These are phyloP conservation scores for Clavispora vitiphila DNA, from an alignment of 805 yeast species.

Conservation along the genomic window DNA sequence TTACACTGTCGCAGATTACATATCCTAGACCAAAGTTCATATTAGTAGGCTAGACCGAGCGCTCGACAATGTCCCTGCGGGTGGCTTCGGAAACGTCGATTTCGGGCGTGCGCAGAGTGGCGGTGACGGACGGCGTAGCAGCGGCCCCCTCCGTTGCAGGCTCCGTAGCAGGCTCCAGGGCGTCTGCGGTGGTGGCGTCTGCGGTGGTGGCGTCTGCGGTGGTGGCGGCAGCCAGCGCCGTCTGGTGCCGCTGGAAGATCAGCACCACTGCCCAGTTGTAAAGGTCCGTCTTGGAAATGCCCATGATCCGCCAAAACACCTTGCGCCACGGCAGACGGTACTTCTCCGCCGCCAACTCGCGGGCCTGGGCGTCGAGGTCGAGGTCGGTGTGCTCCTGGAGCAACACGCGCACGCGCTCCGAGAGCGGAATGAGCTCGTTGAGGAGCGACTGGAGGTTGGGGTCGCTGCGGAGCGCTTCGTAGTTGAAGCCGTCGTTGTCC, in stretches of 20 bases:
- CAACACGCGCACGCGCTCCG: conserved; percentile 40
- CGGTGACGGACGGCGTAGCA: not conserved
- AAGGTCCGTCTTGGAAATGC: conserved; percentile 44
- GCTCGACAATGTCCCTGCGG: not conserved
- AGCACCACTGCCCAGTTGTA: conserved; percentile 45
- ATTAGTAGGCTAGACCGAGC: not conserved
- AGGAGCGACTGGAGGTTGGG: conserved; percentile 32
- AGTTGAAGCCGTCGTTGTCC: conserved; percentile 15
- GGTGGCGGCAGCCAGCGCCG: not conserved
- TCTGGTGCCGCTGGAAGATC: conserved; percentile 10
- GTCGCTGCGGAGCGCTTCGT: conserved; percentile 32
- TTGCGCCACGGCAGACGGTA: conserved; percentile 26
- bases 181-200: not conserved
- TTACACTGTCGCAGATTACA: too few species aligned
- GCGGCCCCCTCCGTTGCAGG: not conserved
- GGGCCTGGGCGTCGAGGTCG: conserved; percentile 44
- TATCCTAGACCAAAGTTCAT: too few species aligned
- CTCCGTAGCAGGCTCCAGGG: not conserved
- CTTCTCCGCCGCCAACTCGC: conserved; percentile 29
- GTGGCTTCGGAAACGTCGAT: conserved; percentile 1
- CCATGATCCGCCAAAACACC: conserved; percentile 54
- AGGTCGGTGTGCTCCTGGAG: conserved; percentile 25
- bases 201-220: not conserved
- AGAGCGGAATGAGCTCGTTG: conserved; percentile 36
- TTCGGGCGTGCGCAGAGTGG: too few species aligned